phyloP scores from a whole-genome alignment of 192 early-diverging fungal species.

The Funneliformis mosseae region DNA sequence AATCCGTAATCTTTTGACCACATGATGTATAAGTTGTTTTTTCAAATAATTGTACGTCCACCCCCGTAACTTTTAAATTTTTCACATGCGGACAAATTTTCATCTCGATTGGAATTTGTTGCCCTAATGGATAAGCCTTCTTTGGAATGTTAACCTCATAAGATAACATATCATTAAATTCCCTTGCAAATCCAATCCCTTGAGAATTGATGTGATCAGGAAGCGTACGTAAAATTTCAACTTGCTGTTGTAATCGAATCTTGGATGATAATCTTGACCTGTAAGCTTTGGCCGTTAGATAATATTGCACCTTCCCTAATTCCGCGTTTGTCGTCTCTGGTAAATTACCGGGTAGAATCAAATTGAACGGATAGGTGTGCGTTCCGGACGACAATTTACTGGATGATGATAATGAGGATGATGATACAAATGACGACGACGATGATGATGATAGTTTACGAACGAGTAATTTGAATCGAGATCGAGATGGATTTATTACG shows the following conservation, averaged over 20 bases:
- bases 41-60: constrained; percentile 1
- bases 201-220: constrained; percentile 20
- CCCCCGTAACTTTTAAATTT: constrained; percentile 2
- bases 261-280: constrained; percentile 10
- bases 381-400: not conserved
- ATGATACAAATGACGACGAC: not conserved
- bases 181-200: constrained; percentile 22
- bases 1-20: not conserved
- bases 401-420: not conserved
- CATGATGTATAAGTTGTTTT: not conserved
- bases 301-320: not conserved
- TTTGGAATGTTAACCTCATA: constrained; percentile 16
- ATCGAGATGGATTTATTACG: not conserved
- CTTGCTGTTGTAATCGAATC: not conserved
- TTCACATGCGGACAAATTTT: constrained; percentile 21
- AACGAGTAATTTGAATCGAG: not conserved
- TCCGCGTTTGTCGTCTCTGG: constrained; percentile 4
- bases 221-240: constrained; percentile 23
- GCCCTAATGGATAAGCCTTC: constrained; percentile 2
- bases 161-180: constrained; percentile 9
- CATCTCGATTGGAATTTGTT: constrained; percentile 19
- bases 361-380: constrained; percentile 13
- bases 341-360: constrained; percentile 2
- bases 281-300: constrained; percentile 10
- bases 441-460: not conserved